A percentile compares a stretch with the other conserved stretches of the same genome.
These are phyloP conservation scores for Didymella segeticola DNA, from an alignment of 2,329 filamentous ascomycete genomes.

Conservation along the genomic window DNA sequence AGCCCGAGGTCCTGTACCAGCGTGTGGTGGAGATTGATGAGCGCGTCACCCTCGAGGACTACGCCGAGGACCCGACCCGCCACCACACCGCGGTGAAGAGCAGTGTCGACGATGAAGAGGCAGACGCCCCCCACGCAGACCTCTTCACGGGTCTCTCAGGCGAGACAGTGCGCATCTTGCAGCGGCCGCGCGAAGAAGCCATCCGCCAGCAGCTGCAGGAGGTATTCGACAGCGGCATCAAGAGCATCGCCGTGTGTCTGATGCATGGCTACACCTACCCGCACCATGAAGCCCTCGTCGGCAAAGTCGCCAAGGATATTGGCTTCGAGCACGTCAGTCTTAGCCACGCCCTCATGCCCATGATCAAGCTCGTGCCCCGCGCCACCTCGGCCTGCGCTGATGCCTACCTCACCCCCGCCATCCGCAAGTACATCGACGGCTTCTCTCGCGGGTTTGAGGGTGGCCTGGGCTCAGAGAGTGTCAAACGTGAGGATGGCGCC, in stretches of 20 bases:
- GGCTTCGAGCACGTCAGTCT: slow-evolving; percentile 85
- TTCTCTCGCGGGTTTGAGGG: slow-evolving; percentile 84
- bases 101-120: slow-evolving; percentile 54
- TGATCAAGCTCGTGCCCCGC: slow-evolving; percentile 81
- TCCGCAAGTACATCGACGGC: slow-evolving; percentile 77
- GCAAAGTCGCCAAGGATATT: slow-evolving; percentile 76
- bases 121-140: slow-evolving; percentile 59
- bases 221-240: slow-evolving; percentile 73
- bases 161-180: slow-evolving; percentile 74
- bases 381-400: slow-evolving; percentile 81
- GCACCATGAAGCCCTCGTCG: slow-evolving; percentile 80
- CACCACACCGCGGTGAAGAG: slow-evolving; percentile 62
- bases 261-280: slow-evolving; percentile 95
- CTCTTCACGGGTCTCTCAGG: slow-evolving; percentile 75
- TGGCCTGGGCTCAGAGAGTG: slow-evolving; percentile 76
- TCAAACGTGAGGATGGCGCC: slow-evolving; percentile 68
- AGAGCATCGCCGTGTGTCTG: slow-evolving; percentile 85
- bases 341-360: slow-evolving; percentile 82
- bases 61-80: slow-evolving; percentile 82
- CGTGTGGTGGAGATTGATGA: slow-evolving; percentile 89
- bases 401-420: slow-evolving; percentile 80
- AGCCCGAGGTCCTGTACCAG: slow-evolving; percentile 87
- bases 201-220: slow-evolving; percentile 68
- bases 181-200: slow-evolving; percentile 63
- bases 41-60: slow-evolving; percentile 88